These are phyloP conservation scores for Emergomyces orientalis DNA, from an alignment of 2,329 filamentous ascomycete genomes.

Conservation along the genomic window DNA sequence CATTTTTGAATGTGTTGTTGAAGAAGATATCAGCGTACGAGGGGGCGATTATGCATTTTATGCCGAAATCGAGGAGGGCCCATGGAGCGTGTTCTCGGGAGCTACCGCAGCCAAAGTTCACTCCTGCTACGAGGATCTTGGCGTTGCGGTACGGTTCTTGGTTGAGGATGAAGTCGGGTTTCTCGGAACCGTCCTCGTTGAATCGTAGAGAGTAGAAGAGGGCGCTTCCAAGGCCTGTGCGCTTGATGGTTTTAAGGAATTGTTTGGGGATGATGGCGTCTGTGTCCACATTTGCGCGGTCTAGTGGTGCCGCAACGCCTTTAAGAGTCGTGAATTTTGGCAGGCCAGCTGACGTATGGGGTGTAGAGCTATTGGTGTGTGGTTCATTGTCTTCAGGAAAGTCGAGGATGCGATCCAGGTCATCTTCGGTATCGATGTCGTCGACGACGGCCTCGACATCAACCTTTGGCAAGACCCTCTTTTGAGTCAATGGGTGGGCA, in stretches of 20 bases:
- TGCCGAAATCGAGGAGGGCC: constrained; percentile 93
- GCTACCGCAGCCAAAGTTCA: constrained; percentile 91
- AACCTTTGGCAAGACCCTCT: constrained; percentile 49
- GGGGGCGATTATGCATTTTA: constrained; percentile 84
- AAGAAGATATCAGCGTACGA: constrained; percentile 91
- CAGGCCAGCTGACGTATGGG: constrained; percentile 52
- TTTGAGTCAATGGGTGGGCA: constrained; percentile 35
- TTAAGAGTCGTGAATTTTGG: constrained; percentile 76
- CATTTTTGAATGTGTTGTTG: constrained; percentile 99
- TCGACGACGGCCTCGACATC: constrained; percentile 52
- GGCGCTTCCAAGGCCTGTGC: constrained; percentile 79
- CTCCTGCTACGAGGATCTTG: constrained; percentile 84
- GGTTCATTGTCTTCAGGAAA: constrained; percentile 53
- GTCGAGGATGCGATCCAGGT: constrained; percentile 55
- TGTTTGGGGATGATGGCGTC: constrained; percentile 99
- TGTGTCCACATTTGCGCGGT: constrained; percentile 90
- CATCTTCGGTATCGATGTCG: constrained; percentile 51
- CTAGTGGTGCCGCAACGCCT: constrained; percentile 79
- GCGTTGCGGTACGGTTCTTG: constrained; percentile 70
- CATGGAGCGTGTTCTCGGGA: constrained; percentile 94
- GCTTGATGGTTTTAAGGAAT: constrained; percentile 98
- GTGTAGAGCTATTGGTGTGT: constrained; percentile 52
- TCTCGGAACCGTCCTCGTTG: constrained; percentile 62
- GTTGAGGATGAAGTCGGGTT: constrained; percentile 80
- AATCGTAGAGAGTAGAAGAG: constrained; percentile 81